phyloP scores from a whole-genome alignment of 495 filamentous ascomycete genomes.

The Talaromyces adpressus region DNA sequence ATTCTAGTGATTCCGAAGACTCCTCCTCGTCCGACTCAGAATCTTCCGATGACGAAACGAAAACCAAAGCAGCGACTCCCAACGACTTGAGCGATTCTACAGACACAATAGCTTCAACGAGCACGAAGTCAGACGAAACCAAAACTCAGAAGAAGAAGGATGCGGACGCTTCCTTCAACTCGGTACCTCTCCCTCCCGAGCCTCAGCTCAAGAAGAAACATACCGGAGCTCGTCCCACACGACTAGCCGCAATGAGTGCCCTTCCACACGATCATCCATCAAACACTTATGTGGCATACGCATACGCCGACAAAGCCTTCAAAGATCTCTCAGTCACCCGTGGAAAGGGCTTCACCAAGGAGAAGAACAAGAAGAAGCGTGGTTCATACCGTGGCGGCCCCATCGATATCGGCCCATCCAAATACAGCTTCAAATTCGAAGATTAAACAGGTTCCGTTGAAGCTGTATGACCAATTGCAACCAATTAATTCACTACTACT shows the following conservation, averaged over 20 bases:
- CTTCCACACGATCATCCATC: conserved; percentile 40
- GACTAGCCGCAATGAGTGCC: conserved; percentile 39
- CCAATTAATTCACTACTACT: background rate
- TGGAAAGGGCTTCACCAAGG: conserved; percentile 98
- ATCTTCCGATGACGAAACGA: conserved; percentile 15
- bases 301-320: conserved; percentile 82
- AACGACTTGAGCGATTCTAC: conserved; percentile 20
- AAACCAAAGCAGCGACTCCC: background rate
- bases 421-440: conserved; percentile 81
- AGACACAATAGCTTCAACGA: conserved; percentile 11
- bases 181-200: conserved; percentile 41
- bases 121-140: conserved; percentile 14
- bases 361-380: conserved; percentile 93
- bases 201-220: conserved; percentile 44
- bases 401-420: conserved; percentile 62
- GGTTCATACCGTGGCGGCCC: conserved; percentile 80
- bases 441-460: conserved; percentile 41
- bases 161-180: conserved; percentile 25
- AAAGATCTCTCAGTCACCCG: conserved; percentile 82
- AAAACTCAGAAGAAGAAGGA: conserved; percentile 24
- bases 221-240: conserved; percentile 36
- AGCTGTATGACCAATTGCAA: background rate
- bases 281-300: conserved; percentile 74
- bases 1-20: conserved; percentile 17
- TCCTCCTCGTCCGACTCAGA: conserved; percentile 14